Percentiles rank a stretch among this genome's conserved stretches.
These are phyloP conservation scores for Kodamaea sp. DNA, from an alignment of 1,139 yeast genomes.

Conservation along the genomic window DNA sequence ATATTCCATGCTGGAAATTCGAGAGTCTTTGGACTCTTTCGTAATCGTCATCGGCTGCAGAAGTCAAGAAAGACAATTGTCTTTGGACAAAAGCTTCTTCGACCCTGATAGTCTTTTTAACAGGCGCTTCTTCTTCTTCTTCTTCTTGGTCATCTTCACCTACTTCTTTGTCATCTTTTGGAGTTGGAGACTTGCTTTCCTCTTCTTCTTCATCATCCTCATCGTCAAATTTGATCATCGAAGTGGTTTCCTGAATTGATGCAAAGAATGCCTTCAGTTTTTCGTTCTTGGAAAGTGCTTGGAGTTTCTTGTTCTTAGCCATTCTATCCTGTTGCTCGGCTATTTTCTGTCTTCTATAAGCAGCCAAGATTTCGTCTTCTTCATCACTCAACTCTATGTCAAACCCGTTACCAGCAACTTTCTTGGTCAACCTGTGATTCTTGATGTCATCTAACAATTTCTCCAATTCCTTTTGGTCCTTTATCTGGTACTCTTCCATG, in stretches of 20 bases:
- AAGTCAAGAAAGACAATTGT: constrained; percentile 61
- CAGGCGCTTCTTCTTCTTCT: constrained; percentile 20
- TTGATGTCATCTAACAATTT: constrained; percentile 79
- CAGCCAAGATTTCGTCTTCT: constrained; percentile 60
- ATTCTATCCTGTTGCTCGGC: constrained; percentile 57
- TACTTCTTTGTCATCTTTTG: constrained; percentile 5
- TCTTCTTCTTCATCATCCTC: constrained; percentile 26
- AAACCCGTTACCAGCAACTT: constrained; percentile 55
- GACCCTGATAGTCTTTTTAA: constrained; percentile 26
- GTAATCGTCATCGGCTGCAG: constrained; percentile 33
- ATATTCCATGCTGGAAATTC: constrained; percentile 39
- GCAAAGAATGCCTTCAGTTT: constrained; percentile 75
- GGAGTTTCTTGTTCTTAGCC: constrained; percentile 53
- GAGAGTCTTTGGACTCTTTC: constrained; percentile 36
- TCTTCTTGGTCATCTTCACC: constrained; percentile 16
- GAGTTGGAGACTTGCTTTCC: constrained; percentile 6
- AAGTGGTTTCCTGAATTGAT: constrained; percentile 56
- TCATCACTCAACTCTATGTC: constrained; percentile 70
- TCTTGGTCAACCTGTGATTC: constrained; percentile 75
- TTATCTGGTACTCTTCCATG: constrained; percentile 66
- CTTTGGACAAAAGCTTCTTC: constrained; percentile 63
- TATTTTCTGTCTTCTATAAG: constrained; percentile 52
- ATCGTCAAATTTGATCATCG: constrained; percentile 26
- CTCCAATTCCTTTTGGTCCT: constrained; percentile 71
- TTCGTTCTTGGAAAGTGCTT: constrained; percentile 48